Base-by-base conservation (phyloP, 768 basidiomycete species). In the Sarcomyxa edulis region DNA sequence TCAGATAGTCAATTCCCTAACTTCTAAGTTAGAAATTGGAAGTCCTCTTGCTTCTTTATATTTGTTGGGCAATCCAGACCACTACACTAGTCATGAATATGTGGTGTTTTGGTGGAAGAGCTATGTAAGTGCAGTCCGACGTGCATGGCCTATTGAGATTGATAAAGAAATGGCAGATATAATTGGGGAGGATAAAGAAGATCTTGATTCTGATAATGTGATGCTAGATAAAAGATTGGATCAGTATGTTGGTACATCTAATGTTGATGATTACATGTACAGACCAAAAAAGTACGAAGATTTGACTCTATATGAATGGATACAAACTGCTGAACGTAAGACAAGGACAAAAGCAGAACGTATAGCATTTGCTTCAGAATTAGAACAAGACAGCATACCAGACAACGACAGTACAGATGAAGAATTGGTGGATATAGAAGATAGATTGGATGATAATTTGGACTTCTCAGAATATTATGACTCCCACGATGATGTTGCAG, bases 21-120 rank as follows among this genome's bases (percentile, higher is more conserved):
- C 46, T 10, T 30, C 55, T 3, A 59, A 55, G 32, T 31, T 47
- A 30, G 61, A 64, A 37, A 53, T 61, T 3, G 61, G 61, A 0
- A 43, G 41, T 16, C 61, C 61, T 2, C 51, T 58, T 48, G 50
- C 47, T n/a, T 49, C 37, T 9, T 29, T 52, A 30, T 54, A 58
- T 31, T 37, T 58, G 10, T 35, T 58, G 11, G 49, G 48, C 14
- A 34, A 52, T 45, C 55, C 55, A 16, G 58, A 61, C 33, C 56
- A 61, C n/a, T 33, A 33, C 18, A 33, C 32, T 5, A 33, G 21
- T 18, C 12, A 33, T 33, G 24, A 18, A n/a, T 40, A 32, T 40
- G 39, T 33, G 15, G 12, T 24, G 25, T 40, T 40, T 33, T 40
- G 23, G 18, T 40, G 28, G 39, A 14, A 33, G 16, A 23, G 12